Evolutionary conservation across 257 asterid species (phyloP).

Genomic region (Solanum sejunctum): DNA sequence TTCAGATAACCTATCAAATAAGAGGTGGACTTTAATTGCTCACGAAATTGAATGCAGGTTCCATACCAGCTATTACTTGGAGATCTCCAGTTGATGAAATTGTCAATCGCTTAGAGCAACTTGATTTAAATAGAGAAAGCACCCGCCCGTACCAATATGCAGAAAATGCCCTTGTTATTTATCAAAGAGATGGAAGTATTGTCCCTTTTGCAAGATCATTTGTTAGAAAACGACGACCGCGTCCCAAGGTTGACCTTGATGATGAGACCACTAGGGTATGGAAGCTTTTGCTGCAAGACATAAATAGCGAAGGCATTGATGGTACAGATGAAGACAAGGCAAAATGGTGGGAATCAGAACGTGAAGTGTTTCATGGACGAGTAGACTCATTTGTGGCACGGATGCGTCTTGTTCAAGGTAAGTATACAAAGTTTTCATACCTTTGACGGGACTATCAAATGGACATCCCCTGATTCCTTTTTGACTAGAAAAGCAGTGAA

Average conservation of each 20-base stretch:
- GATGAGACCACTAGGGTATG: slow-evolving; percentile 42
- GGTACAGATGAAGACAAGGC: slow-evolving; percentile 35
- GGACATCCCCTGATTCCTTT: neutral
- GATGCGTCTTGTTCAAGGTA: slow-evolving; percentile 56
- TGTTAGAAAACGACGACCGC: slow-evolving; percentile 35
- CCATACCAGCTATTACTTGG: slow-evolving; percentile 43
- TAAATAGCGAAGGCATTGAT: slow-evolving; percentile 39
- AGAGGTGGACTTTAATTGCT: neutral
- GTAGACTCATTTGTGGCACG: slow-evolving; percentile 42
- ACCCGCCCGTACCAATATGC: slow-evolving; percentile 14
- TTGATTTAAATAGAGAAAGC: slow-evolving; percentile 33
- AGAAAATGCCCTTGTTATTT: slow-evolving; percentile 59
- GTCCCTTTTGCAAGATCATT: slow-evolving; percentile 37
- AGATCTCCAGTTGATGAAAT: slow-evolving; percentile 36
- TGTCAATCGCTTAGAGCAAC: slow-evolving; percentile 34
- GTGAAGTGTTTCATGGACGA: slow-evolving; percentile 37
- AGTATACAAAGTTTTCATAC: neutral
- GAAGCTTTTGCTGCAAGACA: slow-evolving; percentile 39
- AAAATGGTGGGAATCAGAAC: slow-evolving; percentile 47
- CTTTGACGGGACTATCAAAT: neutral
- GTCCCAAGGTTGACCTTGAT: slow-evolving; percentile 58
- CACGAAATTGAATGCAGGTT: slow-evolving; percentile 35
- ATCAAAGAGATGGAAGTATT: slow-evolving; percentile 47
- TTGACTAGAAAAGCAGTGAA: neutral
- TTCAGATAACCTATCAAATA: neutral